Evolutionary conservation across 176 grass and related monocot genomes (phyloP).

Genomic region (Hyparrhenia diplandra): DNA sequence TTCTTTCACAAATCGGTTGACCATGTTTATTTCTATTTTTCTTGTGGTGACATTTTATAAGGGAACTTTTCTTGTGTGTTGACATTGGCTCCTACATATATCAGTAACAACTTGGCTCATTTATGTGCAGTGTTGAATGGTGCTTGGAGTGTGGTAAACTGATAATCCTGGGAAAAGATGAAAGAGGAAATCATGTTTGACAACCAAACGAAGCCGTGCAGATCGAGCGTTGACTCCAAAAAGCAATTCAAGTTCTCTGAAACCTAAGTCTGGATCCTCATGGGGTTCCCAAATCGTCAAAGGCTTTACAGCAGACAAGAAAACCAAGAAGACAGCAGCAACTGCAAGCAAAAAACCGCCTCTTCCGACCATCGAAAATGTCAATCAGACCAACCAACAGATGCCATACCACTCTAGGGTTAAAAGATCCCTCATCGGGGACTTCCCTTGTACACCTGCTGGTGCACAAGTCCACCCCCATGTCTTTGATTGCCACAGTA

Average conservation of each 20-base stretch:
- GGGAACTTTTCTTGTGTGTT: no score
- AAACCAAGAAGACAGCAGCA: slow-evolving; percentile 64
- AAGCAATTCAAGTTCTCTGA: slow-evolving; percentile 51
- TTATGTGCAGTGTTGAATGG: slow-evolving; percentile 39
- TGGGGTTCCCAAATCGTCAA: slow-evolving; percentile 99
- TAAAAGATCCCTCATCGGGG: slow-evolving; percentile 86
- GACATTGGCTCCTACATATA: not conserved
- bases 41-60: no score
- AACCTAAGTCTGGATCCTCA: slow-evolving; percentile 82
- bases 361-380: slow-evolving; percentile 42
- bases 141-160: not conserved
- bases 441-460: slow-evolving; percentile 79
- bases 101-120: not conserved
- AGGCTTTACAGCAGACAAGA: slow-evolving; percentile 89
- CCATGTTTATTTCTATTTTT: not conserved
- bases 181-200: slow-evolving; percentile 96
- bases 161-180: slow-evolving; percentile 43
- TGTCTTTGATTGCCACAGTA: slow-evolving; percentile 65
- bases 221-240: slow-evolving; percentile 58
- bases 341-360: slow-evolving; percentile 68
- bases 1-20: not conserved
- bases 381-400: slow-evolving; percentile 45
- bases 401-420: slow-evolving; percentile 74
- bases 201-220: slow-evolving; percentile 84
- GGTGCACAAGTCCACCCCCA: slow-evolving; percentile 90